These are phyloP conservation scores for Cyanidium caldarium DNA, from an alignment of 23 red algal genomes.

Conservation along the genomic window DNA sequence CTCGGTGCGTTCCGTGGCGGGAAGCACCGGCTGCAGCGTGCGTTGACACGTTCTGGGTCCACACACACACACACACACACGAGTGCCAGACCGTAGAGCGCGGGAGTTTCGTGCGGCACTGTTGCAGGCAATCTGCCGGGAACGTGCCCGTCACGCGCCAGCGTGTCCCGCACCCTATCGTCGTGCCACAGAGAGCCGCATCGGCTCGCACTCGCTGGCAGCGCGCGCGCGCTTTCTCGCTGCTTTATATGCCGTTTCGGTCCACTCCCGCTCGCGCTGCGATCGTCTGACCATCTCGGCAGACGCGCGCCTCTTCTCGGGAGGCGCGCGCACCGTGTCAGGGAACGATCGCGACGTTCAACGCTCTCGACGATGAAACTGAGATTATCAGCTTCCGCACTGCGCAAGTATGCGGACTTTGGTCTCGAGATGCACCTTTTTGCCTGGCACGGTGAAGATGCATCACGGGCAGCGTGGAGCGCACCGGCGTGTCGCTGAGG, in stretches of 20 bases:
- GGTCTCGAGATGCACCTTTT: conserved; percentile 9
- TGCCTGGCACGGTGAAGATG: not conserved
- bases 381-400: conserved; percentile 11
- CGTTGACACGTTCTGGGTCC: not conserved
- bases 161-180: too few relatives aligned
- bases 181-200: not conserved
- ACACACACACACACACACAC: not conserved
- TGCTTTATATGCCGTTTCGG: not conserved
- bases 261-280: not conserved
- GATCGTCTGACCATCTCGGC: not conserved
- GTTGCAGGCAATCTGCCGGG: too few relatives aligned
- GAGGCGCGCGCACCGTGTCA: not conserved
- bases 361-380: not conserved
- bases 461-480: not conserved
- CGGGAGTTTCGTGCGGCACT: not conserved
- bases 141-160: too few relatives aligned
- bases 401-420: conserved; percentile 9
- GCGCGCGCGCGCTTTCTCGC: not conserved
- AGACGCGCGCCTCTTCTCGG: not conserved
- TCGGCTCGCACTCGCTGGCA: not conserved
- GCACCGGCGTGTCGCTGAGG: not conserved
- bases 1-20: too few relatives aligned
- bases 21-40: not conserved
- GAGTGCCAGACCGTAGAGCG: not conserved
- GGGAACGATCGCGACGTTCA: not conserved